phyloP scores from a whole-genome alignment of 768 basidiomycete species.

The Suillus occidentalis region DNA sequence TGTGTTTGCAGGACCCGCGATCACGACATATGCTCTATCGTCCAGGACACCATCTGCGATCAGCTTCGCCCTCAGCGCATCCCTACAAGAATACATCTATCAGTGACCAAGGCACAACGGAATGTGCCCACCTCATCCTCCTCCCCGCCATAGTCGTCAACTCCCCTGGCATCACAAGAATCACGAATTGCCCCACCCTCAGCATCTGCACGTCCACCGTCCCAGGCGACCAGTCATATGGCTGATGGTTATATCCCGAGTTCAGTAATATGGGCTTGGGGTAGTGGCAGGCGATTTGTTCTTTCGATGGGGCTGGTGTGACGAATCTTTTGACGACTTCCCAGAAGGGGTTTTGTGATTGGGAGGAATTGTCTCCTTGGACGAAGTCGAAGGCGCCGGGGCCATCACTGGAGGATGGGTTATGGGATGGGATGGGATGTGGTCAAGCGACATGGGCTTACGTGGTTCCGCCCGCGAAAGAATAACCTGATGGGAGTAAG shows the following conservation, averaged over 20 bases:
- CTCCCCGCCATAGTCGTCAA: slow-evolving; percentile 82
- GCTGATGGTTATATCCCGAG: slow-evolving; percentile 67
- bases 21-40: slow-evolving; percentile 69
- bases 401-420: slow-evolving; percentile 55
- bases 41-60: slow-evolving; percentile 65
- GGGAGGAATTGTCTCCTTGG: slow-evolving; percentile 68
- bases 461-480: slow-evolving; percentile 83
- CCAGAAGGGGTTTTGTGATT: slow-evolving; percentile 76
- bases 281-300: slow-evolving; percentile 67
- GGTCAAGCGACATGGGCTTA: slow-evolving; percentile 34
- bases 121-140: slow-evolving; percentile 58
- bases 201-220: slow-evolving; percentile 78
- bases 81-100: slow-evolving; percentile 37
- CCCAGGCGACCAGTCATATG: slow-evolving; percentile 74
- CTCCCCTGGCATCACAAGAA: slow-evolving; percentile 76
- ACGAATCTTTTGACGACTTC: slow-evolving; percentile 71
- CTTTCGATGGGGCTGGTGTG: slow-evolving; percentile 61
- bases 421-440: neutral
- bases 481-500: slow-evolving; percentile 48
- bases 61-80: slow-evolving; percentile 63
- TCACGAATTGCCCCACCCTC: slow-evolving; percentile 73
- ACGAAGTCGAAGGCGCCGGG: slow-evolving; percentile 78
- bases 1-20: slow-evolving; percentile 81
- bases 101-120: neutral
- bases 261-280: slow-evolving; percentile 82